Evolutionary conservation across 306 rosid genomes (phyloP), one percentile per base, ranked within the genome.

Genomic region (Trifolium subterraneum): DNA sequence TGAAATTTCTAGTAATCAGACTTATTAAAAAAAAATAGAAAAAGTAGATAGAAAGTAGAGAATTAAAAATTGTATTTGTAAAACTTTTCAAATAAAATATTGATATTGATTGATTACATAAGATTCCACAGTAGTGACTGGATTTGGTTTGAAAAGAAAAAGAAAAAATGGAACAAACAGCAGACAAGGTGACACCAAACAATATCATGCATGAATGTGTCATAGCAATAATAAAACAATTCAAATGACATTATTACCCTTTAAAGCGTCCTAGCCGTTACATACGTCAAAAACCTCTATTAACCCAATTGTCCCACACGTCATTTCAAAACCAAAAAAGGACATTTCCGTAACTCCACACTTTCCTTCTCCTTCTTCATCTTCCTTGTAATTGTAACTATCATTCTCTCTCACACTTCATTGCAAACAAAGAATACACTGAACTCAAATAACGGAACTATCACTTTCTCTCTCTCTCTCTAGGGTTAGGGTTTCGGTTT

Each of bases 181-280:
- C 76, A 55, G 80, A 79, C 86, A 36, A 79, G 50, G 79, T 85
- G 86, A 80, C 79, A n/a, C 65, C 29, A 20, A 20, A 72, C 41
- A 73, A 62, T 27, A 60, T 29, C 84, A 78, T 77, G 80, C 87
- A 85, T 81, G 74, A 39, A 60, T 56, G 8, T 51, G 74, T 59
- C 61, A 41, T 16, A 25, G 42, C 52, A 69, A 77, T 85, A 29
- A 60, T 84, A 83, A 90, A 88, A 74, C 8, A 0, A 0, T 0
- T 0, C 0, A 68, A 86, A 79, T 85, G 75, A 89, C 93, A 0
- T 0, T n/a, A 11, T 1, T 70, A 75, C 87, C 98, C 97, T 92
- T 82, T 50, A 0, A 1, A 10, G 3, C 8, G 22, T 84, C 87
- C 90, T 95, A 95, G 99, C 99, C 99, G 99, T 94, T 94, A 80